Evolutionary conservation across 352 stramenopile species (phyloP), one percentile per base, ranked within the genome.

Genomic region (Phytophthora boehmeriae): DNA sequence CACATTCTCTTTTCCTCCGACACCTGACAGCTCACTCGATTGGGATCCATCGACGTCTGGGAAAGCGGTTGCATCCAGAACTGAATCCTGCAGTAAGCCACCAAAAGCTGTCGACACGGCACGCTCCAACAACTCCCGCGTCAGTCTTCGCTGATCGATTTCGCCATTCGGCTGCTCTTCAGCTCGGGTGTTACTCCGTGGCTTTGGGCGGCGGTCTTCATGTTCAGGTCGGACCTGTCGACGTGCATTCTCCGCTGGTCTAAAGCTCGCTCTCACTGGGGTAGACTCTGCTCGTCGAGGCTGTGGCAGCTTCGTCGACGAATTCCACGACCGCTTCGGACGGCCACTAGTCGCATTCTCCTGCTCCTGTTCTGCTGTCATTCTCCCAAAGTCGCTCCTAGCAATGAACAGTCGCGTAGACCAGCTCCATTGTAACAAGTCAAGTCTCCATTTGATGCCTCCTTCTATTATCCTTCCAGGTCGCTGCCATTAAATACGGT

Each of bases 91-190:
- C 32, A 72, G 22, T 9, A 71, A 20, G 8, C 59, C 58, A 20
- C 64, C 63, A 45, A 88, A 76, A 19, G 73, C 78, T n/a, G 70
- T 72, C 23, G 73, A 76, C 23, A 90, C 71, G 14, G 81, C 81
- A 19, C 81, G 75, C 41, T 89, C 78, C 23, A 90, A 71, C 45
- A 90, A 74, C 28, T 75, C 75, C 34, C 78, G 64, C 13, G 78
- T 85, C 38, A 65, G 16, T 5, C 42, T 57, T 39, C 55, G 62
- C 25, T 78, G 55, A 4, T 72, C 65, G 13, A 52, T 19, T n/a
- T 42, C 35, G 4, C 30, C 44, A 43, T 36, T 54, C 19, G 8
- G 1, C 20, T 41, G 35, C 9, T 34, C 32, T 39, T 48, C 44
- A 14, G 34, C 19, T n/a, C 39, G 43, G 20, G 2, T 14, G 19